Percentiles rank a stretch among this genome's conserved stretches.
Evolutionary conservation across 345 rosid species (phyloP).

Genomic region (Eucalyptus coolabah): DNA sequence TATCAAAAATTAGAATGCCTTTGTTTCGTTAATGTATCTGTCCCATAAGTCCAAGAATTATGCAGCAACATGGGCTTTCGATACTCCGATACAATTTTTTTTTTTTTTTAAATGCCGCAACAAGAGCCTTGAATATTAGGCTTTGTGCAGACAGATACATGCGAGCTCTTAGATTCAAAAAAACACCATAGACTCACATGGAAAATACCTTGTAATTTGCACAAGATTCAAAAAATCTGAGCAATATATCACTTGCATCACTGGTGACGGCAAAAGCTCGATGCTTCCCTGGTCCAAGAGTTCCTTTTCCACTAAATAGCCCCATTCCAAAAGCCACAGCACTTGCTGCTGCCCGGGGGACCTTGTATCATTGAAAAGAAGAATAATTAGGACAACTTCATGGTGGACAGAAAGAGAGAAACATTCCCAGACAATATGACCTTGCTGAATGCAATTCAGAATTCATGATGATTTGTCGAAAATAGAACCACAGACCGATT

Average conservation of each 20-base stretch:
- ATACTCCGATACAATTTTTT: background rate
- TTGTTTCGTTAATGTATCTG: background rate
- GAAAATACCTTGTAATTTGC: constrained; percentile 73
- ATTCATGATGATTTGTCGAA: background rate
- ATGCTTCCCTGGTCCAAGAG: constrained; percentile 67
- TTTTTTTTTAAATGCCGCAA: background rate
- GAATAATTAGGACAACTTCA: background rate
- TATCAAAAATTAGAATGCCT: background rate
- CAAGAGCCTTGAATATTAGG: background rate
- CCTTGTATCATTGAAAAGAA: constrained; percentile 16
- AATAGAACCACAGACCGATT: background rate
- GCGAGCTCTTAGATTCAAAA: background rate
- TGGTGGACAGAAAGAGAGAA: background rate
- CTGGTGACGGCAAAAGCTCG: constrained; percentile 83
- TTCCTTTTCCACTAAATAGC: constrained; percentile 67
- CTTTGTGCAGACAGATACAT: background rate
- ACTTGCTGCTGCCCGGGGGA: constrained; percentile 93
- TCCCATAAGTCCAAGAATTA: background rate
- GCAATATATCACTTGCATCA: constrained; percentile 77
- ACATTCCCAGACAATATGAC: background rate
- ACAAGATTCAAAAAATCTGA: constrained; percentile 80
- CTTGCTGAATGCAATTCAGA: background rate
- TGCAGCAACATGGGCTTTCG: background rate
- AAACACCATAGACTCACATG: background rate
- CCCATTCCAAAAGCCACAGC: constrained; percentile 99